Evolutionary conservation across 108 stramenopile species (phyloP).

Genomic region (Skeletonema grethae): DNA sequence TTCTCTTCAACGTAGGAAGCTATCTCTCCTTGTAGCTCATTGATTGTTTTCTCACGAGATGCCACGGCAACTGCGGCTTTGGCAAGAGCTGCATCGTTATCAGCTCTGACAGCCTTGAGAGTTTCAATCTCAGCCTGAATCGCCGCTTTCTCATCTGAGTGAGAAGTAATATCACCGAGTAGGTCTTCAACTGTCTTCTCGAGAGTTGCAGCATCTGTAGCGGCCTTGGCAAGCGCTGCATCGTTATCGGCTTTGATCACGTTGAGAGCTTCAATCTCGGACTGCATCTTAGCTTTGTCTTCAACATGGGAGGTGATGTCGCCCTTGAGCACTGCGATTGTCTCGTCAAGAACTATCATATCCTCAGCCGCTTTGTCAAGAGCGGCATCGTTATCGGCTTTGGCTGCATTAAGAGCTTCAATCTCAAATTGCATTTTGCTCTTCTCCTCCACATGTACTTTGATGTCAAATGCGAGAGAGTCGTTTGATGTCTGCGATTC

Average conservation of each 20-base stretch:
- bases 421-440: not conserved
- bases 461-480: not conserved
- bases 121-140: not conserved
- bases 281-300: not conserved
- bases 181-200: not conserved
- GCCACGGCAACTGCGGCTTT: not conserved
- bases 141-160: not conserved
- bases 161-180: not conserved
- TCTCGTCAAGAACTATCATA: not conserved
- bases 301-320: not conserved
- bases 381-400: not conserved
- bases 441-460: conserved; percentile 2
- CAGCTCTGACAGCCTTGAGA: not conserved
- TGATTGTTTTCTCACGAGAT: not conserved
- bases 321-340: not conserved
- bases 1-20: not conserved
- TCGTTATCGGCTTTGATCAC: not conserved
- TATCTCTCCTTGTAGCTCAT: not conserved
- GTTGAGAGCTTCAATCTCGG: not conserved
- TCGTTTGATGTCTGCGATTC: not conserved
- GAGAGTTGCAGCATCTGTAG: not conserved
- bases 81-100: not conserved
- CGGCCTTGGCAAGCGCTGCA: not conserved
- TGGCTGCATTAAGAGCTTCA: not conserved
- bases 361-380: not conserved